These are phyloP conservation scores for Blepharisma japonicum DNA, from an alignment of 73 alveolate genomes.

Conservation along the genomic window DNA sequence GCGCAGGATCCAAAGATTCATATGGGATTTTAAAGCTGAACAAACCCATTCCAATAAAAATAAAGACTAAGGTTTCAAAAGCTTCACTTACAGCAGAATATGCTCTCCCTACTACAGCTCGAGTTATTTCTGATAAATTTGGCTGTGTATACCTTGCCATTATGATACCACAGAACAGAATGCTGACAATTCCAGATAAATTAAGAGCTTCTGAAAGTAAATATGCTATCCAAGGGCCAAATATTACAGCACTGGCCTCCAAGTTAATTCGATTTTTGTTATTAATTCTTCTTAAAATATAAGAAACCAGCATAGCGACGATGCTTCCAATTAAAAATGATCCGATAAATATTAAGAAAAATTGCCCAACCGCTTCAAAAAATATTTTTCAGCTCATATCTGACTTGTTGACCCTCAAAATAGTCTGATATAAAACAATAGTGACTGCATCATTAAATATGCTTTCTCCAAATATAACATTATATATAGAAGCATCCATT, in stretches of 20 bases:
- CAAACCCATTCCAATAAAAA: constrained; percentile 84
- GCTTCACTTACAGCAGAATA: constrained; percentile 66
- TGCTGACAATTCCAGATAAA: constrained; percentile 81
- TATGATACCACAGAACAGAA: constrained; percentile 81
- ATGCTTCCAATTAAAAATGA: constrained; percentile 52
- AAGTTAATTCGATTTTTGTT: constrained; percentile 27
- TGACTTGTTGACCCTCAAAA: constrained; percentile 33
- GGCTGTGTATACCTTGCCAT: constrained; percentile 81
- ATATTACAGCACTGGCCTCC: constrained; percentile 70
- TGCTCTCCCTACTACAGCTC: constrained; percentile 57
- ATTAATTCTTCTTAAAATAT: constrained; percentile 35
- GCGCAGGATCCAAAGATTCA: constrained; percentile 50
- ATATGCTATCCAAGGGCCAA: constrained; percentile 87
- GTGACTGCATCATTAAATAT: constrained; percentile 85
- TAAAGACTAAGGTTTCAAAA: constrained; percentile 76
- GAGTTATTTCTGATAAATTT: constrained; percentile 59
- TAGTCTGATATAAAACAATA: constrained; percentile 54
- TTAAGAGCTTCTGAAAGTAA: constrained; percentile 74
- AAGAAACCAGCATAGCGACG: constrained; percentile 51
- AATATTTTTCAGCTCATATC: constrained; percentile 24
- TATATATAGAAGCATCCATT: constrained; percentile 59
- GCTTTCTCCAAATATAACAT: constrained; percentile 84
- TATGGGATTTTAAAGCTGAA: constrained; percentile 64
- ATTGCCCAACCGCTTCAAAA: constrained; percentile 27
- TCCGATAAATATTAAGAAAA: constrained; percentile 51